A percentile compares a stretch with the other conserved stretches of the same genome.
phyloP scores from a whole-genome alignment of 352 stramenopile species.

The Phytophthora meadii region DNA sequence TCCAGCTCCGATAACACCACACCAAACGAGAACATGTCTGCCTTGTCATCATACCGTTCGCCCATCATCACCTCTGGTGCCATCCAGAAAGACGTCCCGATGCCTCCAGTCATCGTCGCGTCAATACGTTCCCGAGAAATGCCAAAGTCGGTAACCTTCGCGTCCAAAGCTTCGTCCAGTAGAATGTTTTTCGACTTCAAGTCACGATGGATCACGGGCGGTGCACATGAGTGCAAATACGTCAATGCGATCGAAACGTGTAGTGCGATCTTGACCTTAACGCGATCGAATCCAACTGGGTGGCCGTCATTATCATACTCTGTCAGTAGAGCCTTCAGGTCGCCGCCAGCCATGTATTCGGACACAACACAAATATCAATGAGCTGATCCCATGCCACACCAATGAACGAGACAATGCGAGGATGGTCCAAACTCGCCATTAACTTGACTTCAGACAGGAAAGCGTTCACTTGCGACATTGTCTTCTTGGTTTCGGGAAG shows the following conservation, averaged over 20 bases:
- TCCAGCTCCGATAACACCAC: conserved; percentile 52
- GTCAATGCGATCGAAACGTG: conserved; percentile 41
- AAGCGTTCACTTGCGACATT: conserved; percentile 40
- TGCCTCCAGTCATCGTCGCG: conserved; percentile 44
- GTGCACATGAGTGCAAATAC: conserved; percentile 50
- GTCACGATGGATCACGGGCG: conserved; percentile 51
- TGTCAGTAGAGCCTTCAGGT: conserved; percentile 44
- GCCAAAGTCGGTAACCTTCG: conserved; percentile 49
- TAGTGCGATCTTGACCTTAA: conserved; percentile 43
- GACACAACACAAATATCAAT: conserved; percentile 48
- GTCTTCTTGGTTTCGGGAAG: conserved; percentile 37
- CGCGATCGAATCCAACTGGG: conserved; percentile 34
- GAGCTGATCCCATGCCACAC: conserved; percentile 51
- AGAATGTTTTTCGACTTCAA: conserved; percentile 53
- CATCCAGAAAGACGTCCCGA: conserved; percentile 58
- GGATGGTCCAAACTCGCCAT: conserved; percentile 46
- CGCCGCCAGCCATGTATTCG: conserved; percentile 56
- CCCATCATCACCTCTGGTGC: conserved; percentile 53
- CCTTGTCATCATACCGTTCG: conserved; percentile 50
- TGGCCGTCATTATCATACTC: conserved; percentile 31
- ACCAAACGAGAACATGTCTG: conserved; percentile 59
- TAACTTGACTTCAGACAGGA: conserved; percentile 40
- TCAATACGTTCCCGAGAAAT: conserved; percentile 46
- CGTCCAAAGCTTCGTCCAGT: conserved; percentile 35
- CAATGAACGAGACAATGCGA: conserved; percentile 51